Percentiles rank a stretch among this genome's conserved stretches.
Conservation (phyloP, 352 stramenopile species). For the Pythium apleroticum region DNA sequence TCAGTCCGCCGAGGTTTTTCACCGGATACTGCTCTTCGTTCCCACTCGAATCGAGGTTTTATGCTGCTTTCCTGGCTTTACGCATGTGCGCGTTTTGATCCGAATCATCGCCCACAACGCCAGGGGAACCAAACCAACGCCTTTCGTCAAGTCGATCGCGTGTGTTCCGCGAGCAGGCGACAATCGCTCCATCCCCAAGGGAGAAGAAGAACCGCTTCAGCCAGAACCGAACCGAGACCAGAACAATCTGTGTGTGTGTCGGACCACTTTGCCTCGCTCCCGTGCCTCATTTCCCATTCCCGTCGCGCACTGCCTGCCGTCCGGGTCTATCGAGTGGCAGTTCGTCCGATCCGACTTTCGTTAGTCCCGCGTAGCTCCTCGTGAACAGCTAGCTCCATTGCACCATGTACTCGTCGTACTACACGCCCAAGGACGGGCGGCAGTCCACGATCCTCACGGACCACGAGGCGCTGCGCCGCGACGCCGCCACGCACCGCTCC, state of each 20-base stretch:
- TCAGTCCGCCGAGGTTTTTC: slow-evolving; percentile 24
- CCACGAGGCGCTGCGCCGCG: slow-evolving; percentile 81
- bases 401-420: slow-evolving; percentile 88
- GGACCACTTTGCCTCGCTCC: not conserved
- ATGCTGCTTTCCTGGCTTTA: not conserved
- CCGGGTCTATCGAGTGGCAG: not conserved
- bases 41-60: slow-evolving; percentile 14
- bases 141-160: slow-evolving; percentile 1
- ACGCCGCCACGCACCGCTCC: slow-evolving; percentile 70
- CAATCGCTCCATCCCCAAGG: not conserved
- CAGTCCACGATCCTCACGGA: slow-evolving; percentile 77
- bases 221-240: not conserved
- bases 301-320: not conserved
- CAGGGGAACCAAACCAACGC: slow-evolving; percentile 2
- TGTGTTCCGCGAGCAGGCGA: slow-evolving; percentile 22
- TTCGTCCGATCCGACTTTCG: not conserved
- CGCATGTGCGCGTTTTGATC: slow-evolving; percentile 11
- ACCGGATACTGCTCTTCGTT: not conserved
- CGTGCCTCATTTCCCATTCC: slow-evolving; percentile 14
- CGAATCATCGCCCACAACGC: slow-evolving; percentile 14
- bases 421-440: slow-evolving; percentile 68
- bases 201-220: not conserved
- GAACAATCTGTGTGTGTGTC: not conserved
- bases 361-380: not conserved
- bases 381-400: not conserved